phyloP scores from a whole-genome alignment of 306 rosid species.

The Rosa lucieae region DNA sequence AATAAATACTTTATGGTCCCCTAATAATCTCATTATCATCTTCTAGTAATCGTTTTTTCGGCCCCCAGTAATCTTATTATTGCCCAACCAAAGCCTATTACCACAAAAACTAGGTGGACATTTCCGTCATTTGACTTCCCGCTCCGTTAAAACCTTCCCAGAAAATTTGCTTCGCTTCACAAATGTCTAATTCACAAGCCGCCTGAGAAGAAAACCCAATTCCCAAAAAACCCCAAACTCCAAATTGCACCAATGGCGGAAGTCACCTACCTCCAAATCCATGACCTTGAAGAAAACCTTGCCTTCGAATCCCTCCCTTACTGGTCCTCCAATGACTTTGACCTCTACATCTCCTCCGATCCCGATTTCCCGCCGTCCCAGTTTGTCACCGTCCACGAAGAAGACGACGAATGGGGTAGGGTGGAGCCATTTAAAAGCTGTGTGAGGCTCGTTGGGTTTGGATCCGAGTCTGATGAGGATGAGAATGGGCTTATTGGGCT shows the following conservation, averaged over 20 bases:
- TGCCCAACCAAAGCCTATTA: background rate
- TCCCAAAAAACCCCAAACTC: background rate
- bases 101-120: background rate
- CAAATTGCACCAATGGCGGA: constrained; percentile 47
- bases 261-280: constrained; percentile 36
- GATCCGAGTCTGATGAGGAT: too few species aligned
- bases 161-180: background rate
- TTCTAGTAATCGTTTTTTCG: too few species aligned
- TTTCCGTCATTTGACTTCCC: background rate
- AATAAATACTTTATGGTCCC: too few species aligned
- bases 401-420: constrained; percentile 17
- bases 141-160: background rate
- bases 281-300: constrained; percentile 37
- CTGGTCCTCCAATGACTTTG: constrained; percentile 37
- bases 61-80: too few species aligned
- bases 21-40: too few species aligned
- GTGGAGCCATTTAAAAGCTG: constrained; percentile 25
- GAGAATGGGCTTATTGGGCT: too few species aligned
- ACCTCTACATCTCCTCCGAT: constrained; percentile 41
- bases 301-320: constrained; percentile 31
- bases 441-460: constrained; percentile 24
- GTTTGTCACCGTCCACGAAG: constrained; percentile 12
- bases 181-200: background rate
- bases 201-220: background rate
- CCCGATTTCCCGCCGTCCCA: constrained; percentile 34